phyloP scores from a whole-genome alignment of 75 land plant species.

The Cupressus sempervirens region DNA sequence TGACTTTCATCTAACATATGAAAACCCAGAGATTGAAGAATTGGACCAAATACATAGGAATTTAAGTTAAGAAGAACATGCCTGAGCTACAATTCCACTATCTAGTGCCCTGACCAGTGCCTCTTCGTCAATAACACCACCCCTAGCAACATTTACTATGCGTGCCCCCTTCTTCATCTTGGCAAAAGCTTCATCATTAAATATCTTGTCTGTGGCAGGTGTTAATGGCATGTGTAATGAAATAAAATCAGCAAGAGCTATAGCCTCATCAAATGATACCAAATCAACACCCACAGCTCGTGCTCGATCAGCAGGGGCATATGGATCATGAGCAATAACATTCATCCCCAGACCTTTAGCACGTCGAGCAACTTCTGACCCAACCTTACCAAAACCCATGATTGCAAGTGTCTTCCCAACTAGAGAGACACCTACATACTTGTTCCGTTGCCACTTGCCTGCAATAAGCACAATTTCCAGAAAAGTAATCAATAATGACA shows the following conservation, averaged over 20 bases:
- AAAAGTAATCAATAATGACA: neutral
- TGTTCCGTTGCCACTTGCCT: conserved; percentile 67
- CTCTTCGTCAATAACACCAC: conserved; percentile 75
- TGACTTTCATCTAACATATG: neutral
- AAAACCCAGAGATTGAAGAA: neutral
- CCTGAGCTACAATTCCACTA: conserved; percentile 69
- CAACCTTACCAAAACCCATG: conserved; percentile 75
- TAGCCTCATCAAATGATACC: conserved; percentile 61
- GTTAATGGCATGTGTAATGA: conserved; percentile 71
- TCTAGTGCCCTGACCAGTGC: conserved; percentile 61
- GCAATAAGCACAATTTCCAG: conserved; percentile 4
- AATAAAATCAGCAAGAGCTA: conserved; percentile 55
- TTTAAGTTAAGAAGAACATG: conserved; percentile 14
- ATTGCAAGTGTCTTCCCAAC: conserved; percentile 62
- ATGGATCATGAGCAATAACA: conserved; percentile 69
- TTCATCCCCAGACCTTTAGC: conserved; percentile 69
- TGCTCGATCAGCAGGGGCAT: conserved; percentile 65
- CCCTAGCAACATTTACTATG: conserved; percentile 68
- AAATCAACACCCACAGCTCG: conserved; percentile 63
- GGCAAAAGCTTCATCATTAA: conserved; percentile 51
- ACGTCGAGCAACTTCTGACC: conserved; percentile 67
- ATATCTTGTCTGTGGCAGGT: conserved; percentile 53
- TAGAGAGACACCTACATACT: conserved; percentile 61
- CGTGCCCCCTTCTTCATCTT: conserved; percentile 62
- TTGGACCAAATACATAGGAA: too few species aligned